Evolutionary conservation across 2,329 filamentous ascomycete genomes (phyloP).

Genomic region (Fusarium scirpi): DNA sequence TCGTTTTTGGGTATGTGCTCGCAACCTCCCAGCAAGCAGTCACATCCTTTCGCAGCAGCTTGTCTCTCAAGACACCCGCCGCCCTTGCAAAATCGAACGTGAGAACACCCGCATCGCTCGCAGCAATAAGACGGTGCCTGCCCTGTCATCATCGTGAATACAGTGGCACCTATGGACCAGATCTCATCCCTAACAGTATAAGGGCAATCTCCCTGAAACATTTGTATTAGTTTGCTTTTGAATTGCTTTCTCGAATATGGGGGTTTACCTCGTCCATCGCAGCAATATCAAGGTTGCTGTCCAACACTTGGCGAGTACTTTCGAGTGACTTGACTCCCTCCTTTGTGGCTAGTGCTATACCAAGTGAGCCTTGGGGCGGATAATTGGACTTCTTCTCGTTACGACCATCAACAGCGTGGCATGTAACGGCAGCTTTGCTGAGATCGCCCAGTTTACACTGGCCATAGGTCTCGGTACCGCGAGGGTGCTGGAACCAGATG

Average conservation of each 20-base stretch:
- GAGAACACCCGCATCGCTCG: slow-evolving; percentile 43
- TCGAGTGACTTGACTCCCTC: slow-evolving; percentile 31
- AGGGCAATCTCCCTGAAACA: slow-evolving; percentile 45
- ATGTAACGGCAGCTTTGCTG: slow-evolving; percentile 55
- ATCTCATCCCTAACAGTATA: slow-evolving; percentile 56
- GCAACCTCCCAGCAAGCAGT: slow-evolving; percentile 43
- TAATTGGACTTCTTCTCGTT: not conserved
- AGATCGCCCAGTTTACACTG: slow-evolving; percentile 66
- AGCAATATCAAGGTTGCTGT: slow-evolving; percentile 8
- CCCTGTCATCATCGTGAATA: slow-evolving; percentile 59
- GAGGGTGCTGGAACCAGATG: slow-evolving; percentile 63
- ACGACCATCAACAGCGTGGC: slow-evolving; percentile 44
- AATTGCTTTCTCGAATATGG: not conserved
- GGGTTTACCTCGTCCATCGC: slow-evolving; percentile 20
- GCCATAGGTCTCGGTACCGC: slow-evolving; percentile 63
- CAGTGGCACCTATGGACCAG: slow-evolving; percentile 52
- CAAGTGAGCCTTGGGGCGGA: not conserved
- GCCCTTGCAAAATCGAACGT: slow-evolving; percentile 46
- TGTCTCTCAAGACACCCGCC: slow-evolving; percentile 47
- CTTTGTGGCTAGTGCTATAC: slow-evolving; percentile 25
- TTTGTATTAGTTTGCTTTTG: not conserved
- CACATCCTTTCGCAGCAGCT: slow-evolving; percentile 29
- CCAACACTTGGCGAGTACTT: slow-evolving; percentile 2
- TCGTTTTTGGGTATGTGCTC: slow-evolving; percentile 15
- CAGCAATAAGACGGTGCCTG: slow-evolving; percentile 28